phyloP scores from a whole-genome alignment of 225 moss, liverwort and hornwort genomes.

The Straminergon stramineum region DNA sequence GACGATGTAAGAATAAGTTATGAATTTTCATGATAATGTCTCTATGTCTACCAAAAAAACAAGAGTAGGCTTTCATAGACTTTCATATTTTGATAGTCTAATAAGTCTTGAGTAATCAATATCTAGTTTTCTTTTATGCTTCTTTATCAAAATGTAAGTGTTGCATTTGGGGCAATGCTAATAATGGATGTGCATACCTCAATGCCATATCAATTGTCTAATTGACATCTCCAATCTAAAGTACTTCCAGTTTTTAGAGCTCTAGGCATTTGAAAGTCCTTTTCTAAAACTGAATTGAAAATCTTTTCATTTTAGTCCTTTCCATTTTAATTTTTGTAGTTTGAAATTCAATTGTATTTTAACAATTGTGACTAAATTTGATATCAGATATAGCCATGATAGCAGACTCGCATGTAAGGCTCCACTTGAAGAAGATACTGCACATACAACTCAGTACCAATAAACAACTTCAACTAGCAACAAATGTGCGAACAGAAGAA shows the following conservation, averaged over 20 bases:
- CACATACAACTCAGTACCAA: not conserved
- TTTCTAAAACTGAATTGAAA: not conserved
- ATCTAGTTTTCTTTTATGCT: not conserved
- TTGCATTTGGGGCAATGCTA: accelerated
- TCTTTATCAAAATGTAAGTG: not conserved
- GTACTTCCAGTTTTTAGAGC: not conserved
- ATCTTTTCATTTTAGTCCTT: not conserved
- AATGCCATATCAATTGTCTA: not conserved
- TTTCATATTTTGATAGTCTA: not conserved
- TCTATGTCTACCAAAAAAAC: not conserved
- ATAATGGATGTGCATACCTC: not conserved
- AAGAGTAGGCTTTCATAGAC: not conserved
- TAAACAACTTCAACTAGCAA: not conserved
- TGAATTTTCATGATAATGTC: not conserved
- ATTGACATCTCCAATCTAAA: not conserved
- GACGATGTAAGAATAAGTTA: not conserved
- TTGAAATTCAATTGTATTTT: not conserved
- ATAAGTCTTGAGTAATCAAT: not conserved
- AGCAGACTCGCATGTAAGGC: not conserved
- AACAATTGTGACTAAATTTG: not conserved
- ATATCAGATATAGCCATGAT: not conserved
- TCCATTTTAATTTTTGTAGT: too few species aligned
- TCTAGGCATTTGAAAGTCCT: not conserved
- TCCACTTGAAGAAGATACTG: not conserved
- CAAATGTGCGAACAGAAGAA: not conserved